Evolutionary conservation across 2,329 filamentous ascomycete genomes (phyloP).

Genomic region (Sclerotinia minor): DNA sequence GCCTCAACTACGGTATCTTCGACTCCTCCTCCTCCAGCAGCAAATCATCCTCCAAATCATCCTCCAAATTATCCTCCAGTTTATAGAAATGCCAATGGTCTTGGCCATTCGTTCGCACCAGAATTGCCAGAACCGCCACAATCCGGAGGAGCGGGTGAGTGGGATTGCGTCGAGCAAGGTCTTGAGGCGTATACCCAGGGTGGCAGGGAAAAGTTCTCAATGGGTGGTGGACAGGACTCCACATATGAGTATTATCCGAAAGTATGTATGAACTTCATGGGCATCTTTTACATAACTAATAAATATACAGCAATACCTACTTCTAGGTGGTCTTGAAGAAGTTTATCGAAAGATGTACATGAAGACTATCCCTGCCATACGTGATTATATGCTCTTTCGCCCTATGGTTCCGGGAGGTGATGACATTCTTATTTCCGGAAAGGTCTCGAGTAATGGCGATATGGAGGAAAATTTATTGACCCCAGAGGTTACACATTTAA

Average conservation of each 20-base stretch:
- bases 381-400: slow-evolving; percentile 73
- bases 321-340: slow-evolving; percentile 71
- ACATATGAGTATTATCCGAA: slow-evolving; percentile 72
- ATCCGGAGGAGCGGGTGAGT: slow-evolving; percentile 23
- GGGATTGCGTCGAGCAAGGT: slow-evolving; percentile 60
- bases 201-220: slow-evolving; percentile 49
- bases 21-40: slow-evolving; percentile 1
- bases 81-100: neutral
- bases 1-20: slow-evolving; percentile 12
- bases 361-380: slow-evolving; percentile 64
- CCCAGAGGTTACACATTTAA: slow-evolving; percentile 53
- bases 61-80: neutral
- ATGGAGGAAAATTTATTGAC: slow-evolving; percentile 46
- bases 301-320: slow-evolving; percentile 58
- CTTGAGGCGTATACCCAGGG: slow-evolving; percentile 52
- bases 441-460: slow-evolving; percentile 51
- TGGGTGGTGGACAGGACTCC: slow-evolving; percentile 69
- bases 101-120: neutral
- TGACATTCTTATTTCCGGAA: slow-evolving; percentile 74
- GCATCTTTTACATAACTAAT: slow-evolving; percentile 32
- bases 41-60: neutral
- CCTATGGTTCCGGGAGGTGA: slow-evolving; percentile 68
- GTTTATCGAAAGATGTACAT: slow-evolving; percentile 76
- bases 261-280: slow-evolving; percentile 43
- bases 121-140: neutral